Evolutionary conservation across 1,284 basidiomycete species (phyloP).

Genomic region (Trichosporon sp.): DNA sequence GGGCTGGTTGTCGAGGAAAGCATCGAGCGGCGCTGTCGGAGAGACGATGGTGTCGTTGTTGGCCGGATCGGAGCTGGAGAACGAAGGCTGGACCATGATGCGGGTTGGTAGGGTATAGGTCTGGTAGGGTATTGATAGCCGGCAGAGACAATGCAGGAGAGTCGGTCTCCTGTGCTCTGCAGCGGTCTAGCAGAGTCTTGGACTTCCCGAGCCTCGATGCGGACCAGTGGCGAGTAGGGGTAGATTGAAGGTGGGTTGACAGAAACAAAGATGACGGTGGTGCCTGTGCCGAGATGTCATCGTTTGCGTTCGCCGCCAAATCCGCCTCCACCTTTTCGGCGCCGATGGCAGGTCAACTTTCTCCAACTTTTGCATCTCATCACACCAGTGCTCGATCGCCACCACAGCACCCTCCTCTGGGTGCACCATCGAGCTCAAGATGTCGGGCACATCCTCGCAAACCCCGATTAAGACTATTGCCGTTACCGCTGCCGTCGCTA

Average conservation of each 20-base stretch:
- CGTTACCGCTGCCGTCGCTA: conserved; percentile 40
- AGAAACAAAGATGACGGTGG: background rate
- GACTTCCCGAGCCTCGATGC: background rate
- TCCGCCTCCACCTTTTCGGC: conserved; percentile 3
- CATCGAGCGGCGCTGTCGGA: conserved; percentile 47
- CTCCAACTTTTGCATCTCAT: background rate
- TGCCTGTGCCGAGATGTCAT: background rate
- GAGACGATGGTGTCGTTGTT: conserved; percentile 15
- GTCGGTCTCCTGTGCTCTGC: background rate
- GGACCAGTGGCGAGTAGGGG: background rate
- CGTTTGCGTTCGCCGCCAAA: background rate
- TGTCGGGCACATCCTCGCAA: background rate
- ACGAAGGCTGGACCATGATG: conserved; percentile 41
- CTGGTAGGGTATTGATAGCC: background rate
- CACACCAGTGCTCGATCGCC: background rate
- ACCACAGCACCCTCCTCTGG: background rate
- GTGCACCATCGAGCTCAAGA: background rate
- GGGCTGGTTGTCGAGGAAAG: conserved; percentile 80
- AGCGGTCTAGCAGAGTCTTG: background rate
- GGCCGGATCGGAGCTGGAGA: conserved; percentile 25
- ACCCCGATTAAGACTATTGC: conserved; percentile 25
- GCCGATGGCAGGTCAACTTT: background rate
- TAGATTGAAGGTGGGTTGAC: background rate
- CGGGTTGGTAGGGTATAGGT: background rate
- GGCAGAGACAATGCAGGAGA: background rate